Evolutionary conservation across 352 stramenopile genomes (phyloP), one percentile per base, ranked within the genome.

Genomic region (Globisporangium yorkense): DNA sequence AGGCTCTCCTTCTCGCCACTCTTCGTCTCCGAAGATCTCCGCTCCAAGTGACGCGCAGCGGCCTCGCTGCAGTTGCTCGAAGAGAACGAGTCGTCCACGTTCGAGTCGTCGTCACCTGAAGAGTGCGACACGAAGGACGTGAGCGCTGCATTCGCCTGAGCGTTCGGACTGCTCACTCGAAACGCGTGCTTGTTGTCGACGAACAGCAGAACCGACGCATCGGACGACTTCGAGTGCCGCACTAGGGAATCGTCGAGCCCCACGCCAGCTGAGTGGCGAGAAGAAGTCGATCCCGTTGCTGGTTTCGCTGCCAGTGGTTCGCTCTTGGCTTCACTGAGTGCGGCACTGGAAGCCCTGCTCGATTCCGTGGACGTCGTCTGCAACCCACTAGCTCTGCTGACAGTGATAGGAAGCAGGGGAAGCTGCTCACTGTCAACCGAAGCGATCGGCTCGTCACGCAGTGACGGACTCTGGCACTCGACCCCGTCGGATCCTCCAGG

Each of bases 61-160:
- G 49, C 21, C 31, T 57, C 51, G 20, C 51, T 57, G 21, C n/a
- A 49, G 20, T 57, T 72, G 49, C 69, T 70, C 0, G 70, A 77
- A 1, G 54, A 56, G 50, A 77, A 77, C 8, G 70, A 59, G 24
- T 71, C 44, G 1, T 70, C 63, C 5, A 66, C 59, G 13, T 45
- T 45, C 13, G 40, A 18, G 40, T 8, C 40, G 39, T 10, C 39
- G 40, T n/a, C 40, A 16, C 16, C 12, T 4, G 65, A 65, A 3
- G 56, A 67, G 18, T 45, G 33, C 35, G 65, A 61, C 2, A 60
- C 55, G 18, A 63, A 66, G 8, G 51, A 57, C 18, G 63, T 27
- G 4, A 47, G 62, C 33, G 58, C 55, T 2, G 43, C 60, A 20
- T 51, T 49, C 4, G 43, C 49, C 43, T 41, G 62, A 7, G 9